These are phyloP conservation scores for Fusarium nisikadoi DNA, from an alignment of 2,329 filamentous ascomycete species.

Conservation along the genomic window DNA sequence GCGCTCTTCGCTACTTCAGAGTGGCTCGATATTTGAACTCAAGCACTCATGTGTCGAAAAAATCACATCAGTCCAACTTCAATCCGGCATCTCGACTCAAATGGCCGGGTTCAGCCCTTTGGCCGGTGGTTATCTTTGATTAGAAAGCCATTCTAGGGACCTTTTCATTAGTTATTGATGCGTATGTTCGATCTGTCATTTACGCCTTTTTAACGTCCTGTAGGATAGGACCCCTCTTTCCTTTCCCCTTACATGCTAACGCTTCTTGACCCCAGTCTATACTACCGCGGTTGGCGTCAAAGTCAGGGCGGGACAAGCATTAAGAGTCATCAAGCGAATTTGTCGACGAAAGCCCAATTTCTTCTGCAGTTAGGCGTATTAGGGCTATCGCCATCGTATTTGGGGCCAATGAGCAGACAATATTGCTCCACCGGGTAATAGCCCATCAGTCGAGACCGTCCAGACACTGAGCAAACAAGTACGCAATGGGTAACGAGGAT, in stretches of 20 bases:
- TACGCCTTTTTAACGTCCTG: constrained; percentile 19
- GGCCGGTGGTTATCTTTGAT: not conserved
- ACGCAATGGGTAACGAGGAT: not conserved
- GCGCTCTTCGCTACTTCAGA: constrained; percentile 3
- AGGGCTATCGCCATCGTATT: not conserved
- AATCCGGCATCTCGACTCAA: not conserved
- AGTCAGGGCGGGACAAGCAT: constrained; percentile 25
- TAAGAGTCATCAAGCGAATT: constrained; percentile 12
- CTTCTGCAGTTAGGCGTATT: not conserved
- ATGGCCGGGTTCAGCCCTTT: not conserved
- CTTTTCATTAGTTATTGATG: constrained; percentile 10
- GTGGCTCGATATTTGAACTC: constrained; percentile 2
- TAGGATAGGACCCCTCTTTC: not conserved
- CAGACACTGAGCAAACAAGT: not conserved
- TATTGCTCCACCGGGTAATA: not conserved
- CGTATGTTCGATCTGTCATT: constrained; percentile 13
- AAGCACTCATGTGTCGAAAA: not conserved
- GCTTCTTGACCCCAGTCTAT: constrained; percentile 18
- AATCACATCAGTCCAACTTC: not conserved
- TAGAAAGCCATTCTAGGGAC: constrained; percentile 2
- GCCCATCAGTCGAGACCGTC: not conserved
- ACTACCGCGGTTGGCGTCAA: constrained; percentile 17
- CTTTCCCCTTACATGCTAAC: constrained; percentile 17
- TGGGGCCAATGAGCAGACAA: constrained; percentile 2
- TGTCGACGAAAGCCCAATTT: not conserved